Conservation (phyloP, 441 rosid genomes). For the Gossypium schwendimanii region DNA sequence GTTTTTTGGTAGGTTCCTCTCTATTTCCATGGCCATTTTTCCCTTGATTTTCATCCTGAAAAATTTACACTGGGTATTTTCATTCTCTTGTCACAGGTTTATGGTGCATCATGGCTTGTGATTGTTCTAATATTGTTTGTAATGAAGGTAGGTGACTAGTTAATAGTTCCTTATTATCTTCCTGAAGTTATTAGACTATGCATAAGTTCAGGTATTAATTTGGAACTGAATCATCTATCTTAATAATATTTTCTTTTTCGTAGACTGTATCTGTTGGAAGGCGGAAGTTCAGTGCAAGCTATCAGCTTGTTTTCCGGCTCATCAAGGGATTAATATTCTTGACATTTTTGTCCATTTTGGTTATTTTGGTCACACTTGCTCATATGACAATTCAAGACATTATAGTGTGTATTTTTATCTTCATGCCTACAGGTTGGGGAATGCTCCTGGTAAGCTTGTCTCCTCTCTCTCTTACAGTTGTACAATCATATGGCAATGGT, state of each 20-base stretch:
- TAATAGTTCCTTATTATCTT: not conserved
- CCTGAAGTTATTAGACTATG: not conserved
- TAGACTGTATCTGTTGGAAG: slow-evolving; percentile 98
- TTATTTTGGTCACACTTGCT: slow-evolving; percentile 70
- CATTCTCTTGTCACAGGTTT: slow-evolving; percentile 47
- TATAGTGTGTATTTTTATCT: slow-evolving; percentile 86
- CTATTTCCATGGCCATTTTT: slow-evolving; percentile 4
- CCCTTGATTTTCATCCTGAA: not conserved
- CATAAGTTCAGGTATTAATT: not conserved
- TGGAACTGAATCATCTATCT: not conserved
- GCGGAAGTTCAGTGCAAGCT: slow-evolving; percentile 78
- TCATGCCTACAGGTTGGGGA: slow-evolving; percentile 99
- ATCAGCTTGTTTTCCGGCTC: slow-evolving; percentile 90
- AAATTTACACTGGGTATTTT: not conserved
- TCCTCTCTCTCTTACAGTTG: not conserved
- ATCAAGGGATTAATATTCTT: slow-evolving; percentile 93
- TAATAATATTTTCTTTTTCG: not conserved
- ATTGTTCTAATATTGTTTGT: slow-evolving; percentile 77
- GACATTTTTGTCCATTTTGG: slow-evolving; percentile 69
- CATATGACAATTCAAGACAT: slow-evolving; percentile 84
- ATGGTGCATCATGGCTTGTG: slow-evolving; percentile 94
- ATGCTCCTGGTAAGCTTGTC: slow-evolving; percentile 70
- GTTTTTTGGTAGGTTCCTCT: slow-evolving; percentile 57
- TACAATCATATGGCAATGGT: not conserved
- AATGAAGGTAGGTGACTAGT: slow-evolving; percentile 68